phyloP scores from a whole-genome alignment of 768 basidiomycete species.

The Phaffia australis region DNA sequence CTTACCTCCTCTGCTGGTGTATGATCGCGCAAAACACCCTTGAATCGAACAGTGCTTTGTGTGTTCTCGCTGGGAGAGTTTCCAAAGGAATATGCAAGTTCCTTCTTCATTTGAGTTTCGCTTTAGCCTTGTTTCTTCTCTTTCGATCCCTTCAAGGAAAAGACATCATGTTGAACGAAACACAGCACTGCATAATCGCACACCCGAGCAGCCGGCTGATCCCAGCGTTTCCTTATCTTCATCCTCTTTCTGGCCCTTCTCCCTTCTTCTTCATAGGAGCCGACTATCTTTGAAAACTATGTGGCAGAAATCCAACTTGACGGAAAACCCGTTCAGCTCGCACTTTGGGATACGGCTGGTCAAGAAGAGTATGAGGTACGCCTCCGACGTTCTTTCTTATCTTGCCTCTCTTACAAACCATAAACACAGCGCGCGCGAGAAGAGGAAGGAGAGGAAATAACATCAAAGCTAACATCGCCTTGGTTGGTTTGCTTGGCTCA shows the following conservation, averaged over 20 bases:
- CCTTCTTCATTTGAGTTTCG: not conserved
- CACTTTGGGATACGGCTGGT: constrained; percentile 90
- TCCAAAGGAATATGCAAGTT: constrained; percentile 66
- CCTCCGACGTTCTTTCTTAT: constrained; percentile 6
- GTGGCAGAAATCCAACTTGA: constrained; percentile 96
- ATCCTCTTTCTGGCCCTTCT: constrained; percentile 11
- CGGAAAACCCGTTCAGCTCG: constrained; percentile 92
- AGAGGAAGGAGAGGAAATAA: constrained; percentile 98
- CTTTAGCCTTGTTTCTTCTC: not conserved
- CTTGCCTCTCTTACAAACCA: constrained; percentile 11
- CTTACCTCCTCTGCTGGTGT: not conserved
- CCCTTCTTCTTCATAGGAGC: constrained; percentile 17
- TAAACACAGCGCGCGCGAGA: constrained; percentile 41
- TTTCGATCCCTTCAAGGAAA: not conserved
- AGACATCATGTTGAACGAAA: not conserved
- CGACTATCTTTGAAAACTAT: constrained; percentile 96
- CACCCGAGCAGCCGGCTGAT: not conserved
- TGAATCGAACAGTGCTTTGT: constrained; percentile 50
- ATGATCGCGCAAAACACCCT: not conserved
- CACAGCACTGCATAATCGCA: not conserved
- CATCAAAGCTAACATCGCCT: not conserved
- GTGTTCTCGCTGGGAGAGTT: constrained; percentile 91
- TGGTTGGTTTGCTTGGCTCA: not conserved
- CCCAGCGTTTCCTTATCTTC: not conserved
- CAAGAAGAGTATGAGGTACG: constrained; percentile 27